Conservation (phyloP, 208 protist species). For the Angomonas ambiguus region DNA sequence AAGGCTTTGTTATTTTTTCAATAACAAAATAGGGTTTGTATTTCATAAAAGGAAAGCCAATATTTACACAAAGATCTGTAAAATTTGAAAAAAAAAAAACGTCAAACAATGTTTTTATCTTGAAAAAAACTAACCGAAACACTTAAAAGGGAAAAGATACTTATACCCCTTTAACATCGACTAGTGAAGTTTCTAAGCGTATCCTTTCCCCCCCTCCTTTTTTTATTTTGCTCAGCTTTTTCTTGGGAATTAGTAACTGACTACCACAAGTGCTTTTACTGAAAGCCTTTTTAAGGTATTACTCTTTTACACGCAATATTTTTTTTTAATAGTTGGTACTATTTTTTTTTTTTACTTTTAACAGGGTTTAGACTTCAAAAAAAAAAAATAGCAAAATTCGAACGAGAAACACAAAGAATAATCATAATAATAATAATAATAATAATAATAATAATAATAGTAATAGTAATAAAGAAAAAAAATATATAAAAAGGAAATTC, state of each 20-base stretch:
- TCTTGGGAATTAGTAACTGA: too few species aligned
- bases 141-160: conserved; percentile 9
- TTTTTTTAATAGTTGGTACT: too few species aligned
- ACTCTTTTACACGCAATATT: conserved; percentile 1
- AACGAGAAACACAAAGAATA: background rate
- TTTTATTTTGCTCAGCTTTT: conserved; percentile 22
- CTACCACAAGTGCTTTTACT: too few species aligned
- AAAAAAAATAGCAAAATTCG: conserved; percentile 7
- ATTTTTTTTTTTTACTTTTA: conserved; percentile 12
- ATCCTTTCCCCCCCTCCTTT: conserved; percentile 6
- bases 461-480: background rate
- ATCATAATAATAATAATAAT: background rate
- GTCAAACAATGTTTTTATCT: background rate
- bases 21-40: background rate
- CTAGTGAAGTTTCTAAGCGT: background rate
- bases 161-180: conserved; percentile 5
- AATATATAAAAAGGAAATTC: background rate
- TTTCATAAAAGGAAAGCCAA: too few species aligned
- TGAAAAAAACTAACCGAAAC: too few species aligned
- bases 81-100: too few species aligned
- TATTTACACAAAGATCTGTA: too few species aligned
- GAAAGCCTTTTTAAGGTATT: conserved; percentile 32
- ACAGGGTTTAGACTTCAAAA: background rate
- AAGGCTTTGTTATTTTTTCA: background rate
- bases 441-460: conserved; percentile 1